Evolutionary conservation across 2,329 filamentous ascomycete species (phyloP).

Genomic region (Emmonsiellopsis sp.): DNA sequence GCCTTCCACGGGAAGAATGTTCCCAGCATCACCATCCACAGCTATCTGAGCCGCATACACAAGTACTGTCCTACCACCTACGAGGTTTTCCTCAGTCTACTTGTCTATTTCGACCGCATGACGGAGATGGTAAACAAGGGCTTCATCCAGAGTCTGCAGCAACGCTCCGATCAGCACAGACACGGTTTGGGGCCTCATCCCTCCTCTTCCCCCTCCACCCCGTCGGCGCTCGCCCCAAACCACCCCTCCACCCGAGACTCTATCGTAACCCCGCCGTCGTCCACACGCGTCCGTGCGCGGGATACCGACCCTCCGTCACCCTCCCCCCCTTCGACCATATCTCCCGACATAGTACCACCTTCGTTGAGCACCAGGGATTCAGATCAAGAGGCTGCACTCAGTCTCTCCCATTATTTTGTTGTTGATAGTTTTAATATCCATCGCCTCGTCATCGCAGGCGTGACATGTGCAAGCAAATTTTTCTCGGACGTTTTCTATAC

Average conservation of each 20-base stretch:
- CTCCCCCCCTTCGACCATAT: constrained; percentile 24
- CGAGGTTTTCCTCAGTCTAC: constrained; percentile 87
- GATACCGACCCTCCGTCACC: constrained; percentile 24
- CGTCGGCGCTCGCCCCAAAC: constrained; percentile 13
- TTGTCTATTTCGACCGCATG: constrained; percentile 99
- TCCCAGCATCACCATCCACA: constrained; percentile 91
- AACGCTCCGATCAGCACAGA: constrained; percentile 14
- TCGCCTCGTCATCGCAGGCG: constrained; percentile 87
- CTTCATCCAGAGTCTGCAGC: constrained; percentile 35
- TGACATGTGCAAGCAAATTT: constrained; percentile 98
- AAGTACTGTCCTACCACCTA: constrained; percentile 99
- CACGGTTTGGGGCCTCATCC: constrained; percentile 12
- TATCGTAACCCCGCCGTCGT: constrained; percentile 30
- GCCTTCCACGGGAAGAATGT: constrained; percentile 98
- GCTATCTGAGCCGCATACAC: constrained; percentile 91
- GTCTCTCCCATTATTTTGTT: constrained; percentile 69
- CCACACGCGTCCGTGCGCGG: constrained; percentile 25
- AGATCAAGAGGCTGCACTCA: constrained; percentile 35
- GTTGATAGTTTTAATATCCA: constrained; percentile 99
- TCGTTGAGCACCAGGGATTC: not conserved
- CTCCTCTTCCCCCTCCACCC: constrained; percentile 15
- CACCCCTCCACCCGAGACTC: constrained; percentile 16
- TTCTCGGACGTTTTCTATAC: constrained; percentile 99
- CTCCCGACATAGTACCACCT: constrained; percentile 2
- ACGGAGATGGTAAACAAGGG: constrained; percentile 86